Conservation (phyloP, 2,329 filamentous ascomycete genomes). For the Calonectria ilicicola region DNA sequence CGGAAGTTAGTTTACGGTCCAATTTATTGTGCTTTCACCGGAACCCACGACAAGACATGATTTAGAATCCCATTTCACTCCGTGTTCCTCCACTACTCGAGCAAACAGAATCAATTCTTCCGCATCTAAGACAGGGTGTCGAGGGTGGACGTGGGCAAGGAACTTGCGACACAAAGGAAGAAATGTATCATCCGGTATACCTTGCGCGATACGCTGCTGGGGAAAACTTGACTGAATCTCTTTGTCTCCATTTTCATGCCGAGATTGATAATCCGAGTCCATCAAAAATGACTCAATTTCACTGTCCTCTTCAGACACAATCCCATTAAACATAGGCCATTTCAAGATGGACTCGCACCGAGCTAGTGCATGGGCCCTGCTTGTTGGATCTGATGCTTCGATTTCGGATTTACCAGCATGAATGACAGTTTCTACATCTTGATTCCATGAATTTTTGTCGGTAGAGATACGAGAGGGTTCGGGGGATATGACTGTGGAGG, state of each 20-base stretch:
- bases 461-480: background rate
- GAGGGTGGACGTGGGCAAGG: constrained; percentile 22
- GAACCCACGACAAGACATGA: constrained; percentile 26
- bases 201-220: background rate
- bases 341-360: constrained; percentile 24
- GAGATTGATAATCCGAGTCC: constrained; percentile 7
- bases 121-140: constrained; percentile 20
- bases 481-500: background rate
- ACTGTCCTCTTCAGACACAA: constrained; percentile 10
- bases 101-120: constrained; percentile 23
- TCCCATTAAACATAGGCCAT: constrained; percentile 21
- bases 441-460: background rate
- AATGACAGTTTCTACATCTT: background rate
- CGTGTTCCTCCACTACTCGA: constrained; percentile 7
- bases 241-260: background rate
- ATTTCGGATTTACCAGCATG: background rate
- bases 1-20: background rate
- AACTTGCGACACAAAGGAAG: constrained; percentile 28
- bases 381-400: background rate
- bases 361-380: constrained; percentile 11
- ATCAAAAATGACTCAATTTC: constrained; percentile 26
- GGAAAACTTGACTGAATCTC: background rate
- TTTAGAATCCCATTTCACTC: constrained; percentile 26
- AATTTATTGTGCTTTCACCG: too few relatives aligned
- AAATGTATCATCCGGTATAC: constrained; percentile 21